phyloP scores from a whole-genome alignment of 2,329 filamentous ascomycete species.

The Phialemoniopsis sp. region DNA sequence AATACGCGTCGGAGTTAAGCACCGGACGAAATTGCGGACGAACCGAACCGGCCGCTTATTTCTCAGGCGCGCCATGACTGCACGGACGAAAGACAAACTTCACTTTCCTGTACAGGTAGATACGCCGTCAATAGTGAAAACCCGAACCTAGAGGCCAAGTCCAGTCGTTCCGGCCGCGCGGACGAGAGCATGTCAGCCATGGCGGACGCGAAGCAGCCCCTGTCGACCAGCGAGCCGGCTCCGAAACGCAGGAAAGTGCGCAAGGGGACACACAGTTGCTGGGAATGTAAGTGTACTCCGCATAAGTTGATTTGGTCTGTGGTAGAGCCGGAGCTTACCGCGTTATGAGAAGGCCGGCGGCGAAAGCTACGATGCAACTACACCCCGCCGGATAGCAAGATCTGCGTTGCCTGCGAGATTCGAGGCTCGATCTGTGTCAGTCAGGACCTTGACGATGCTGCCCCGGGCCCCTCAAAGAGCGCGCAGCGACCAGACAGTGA shows the following conservation, averaged over 20 bases:
- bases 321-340: constrained; percentile 4
- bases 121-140: no score
- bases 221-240: constrained; percentile 11
- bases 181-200: no score
- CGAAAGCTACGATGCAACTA: constrained; percentile 46
- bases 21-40: no score
- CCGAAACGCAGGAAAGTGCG: constrained; percentile 37
- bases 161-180: no score
- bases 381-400: constrained; percentile 25
- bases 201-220: no score
- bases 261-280: constrained; percentile 52
- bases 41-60: no score
- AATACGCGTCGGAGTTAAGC: no score
- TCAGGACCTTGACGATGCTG: constrained; percentile 37
- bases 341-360: constrained; percentile 24
- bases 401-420: constrained; percentile 38
- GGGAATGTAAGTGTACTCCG: constrained; percentile 39
- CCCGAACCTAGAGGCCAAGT: no score
- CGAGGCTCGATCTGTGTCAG: constrained; percentile 36
- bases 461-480: no score
- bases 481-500: constrained; percentile 27
- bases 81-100: no score
- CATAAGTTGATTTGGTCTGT: background rate
- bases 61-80: no score
- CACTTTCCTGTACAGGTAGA: no score